Evolutionary conservation across 176 grass and related monocot species (phyloP), one percentile per base, ranked within the genome.

Genomic region (Ananas comosus): DNA sequence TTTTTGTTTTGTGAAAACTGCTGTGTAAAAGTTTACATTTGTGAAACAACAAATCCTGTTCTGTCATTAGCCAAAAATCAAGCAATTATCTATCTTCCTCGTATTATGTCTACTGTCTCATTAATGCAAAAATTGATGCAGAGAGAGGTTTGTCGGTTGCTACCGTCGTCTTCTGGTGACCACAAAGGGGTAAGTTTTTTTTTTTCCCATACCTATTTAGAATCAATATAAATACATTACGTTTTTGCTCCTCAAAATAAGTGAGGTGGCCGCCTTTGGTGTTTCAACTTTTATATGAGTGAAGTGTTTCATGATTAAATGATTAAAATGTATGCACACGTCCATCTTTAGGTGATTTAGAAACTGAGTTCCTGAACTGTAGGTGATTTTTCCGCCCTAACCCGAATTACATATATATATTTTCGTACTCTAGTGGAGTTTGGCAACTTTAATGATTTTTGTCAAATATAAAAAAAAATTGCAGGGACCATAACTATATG

Each of bases 121-220:
- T 18, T 19, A 61, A 22, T 19, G 21, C 56, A 61, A 61, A 42
- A 42, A 42, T 42, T 61, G 17, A 64, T 89, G 79, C 80, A 96
- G 89, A 88, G 87, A 73, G 93, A 92, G 76, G 89, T 96, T 9
- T 96, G 93, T 71, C 76, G 79, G 48, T 78, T 92, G 64, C 73
- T 87, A 52, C 88, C 89, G 14, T 85, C 72, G 53, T 87, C 93
- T 25, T 72, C 75, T 80, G 83, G 59, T 70, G 93, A 96, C 72
- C 76, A 92, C 54, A 96, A 79, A 83, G 93, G 89, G 72, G 89
- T 87, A 87, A 84, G 86, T 67, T 80, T 64, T 71, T 69, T 65
- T 76, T 76, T 25, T 50, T 66, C 21, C 68, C 25, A 11, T 13
- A 53, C 52, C 22, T 27, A 27, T 80, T 50, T 61, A 59, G 54